phyloP scores from a whole-genome alignment of 2,329 filamentous ascomycete genomes.

The Cercospora berteroae region DNA sequence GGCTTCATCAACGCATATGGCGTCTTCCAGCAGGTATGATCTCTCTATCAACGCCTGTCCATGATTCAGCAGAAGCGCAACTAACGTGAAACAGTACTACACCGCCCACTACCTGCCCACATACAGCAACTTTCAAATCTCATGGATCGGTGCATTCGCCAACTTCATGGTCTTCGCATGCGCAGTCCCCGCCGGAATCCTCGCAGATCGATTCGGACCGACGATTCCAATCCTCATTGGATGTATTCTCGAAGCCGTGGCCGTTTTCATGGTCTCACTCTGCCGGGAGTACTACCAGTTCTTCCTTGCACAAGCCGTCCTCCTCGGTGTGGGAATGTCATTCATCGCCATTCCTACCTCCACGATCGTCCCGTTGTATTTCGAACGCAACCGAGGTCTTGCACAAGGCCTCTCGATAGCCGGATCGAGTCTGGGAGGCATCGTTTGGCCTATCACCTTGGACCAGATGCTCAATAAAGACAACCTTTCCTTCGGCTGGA shows the following conservation, averaged over 20 bases:
- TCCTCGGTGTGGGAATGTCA: conserved; percentile 45
- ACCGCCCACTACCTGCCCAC: conserved; percentile 19
- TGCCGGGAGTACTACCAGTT: conserved; percentile 53
- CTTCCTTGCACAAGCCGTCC: conserved; percentile 52
- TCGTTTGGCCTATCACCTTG: conserved; percentile 45
- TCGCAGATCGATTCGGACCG: conserved; percentile 34
- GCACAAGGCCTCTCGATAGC: conserved; percentile 41
- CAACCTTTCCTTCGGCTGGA: conserved; percentile 54
- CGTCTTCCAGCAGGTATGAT: conserved; percentile 24
- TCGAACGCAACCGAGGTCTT: conserved; percentile 48
- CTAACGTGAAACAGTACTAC: conserved; percentile 27
- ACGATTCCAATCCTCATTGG: conserved; percentile 24
- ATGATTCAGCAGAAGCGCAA: neutral
- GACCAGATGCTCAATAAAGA: conserved; percentile 48
- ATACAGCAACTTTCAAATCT: conserved; percentile 30
- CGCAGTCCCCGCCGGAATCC: conserved; percentile 31
- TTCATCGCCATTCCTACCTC: conserved; percentile 49
- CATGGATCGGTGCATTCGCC: conserved; percentile 34
- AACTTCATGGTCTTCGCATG: conserved; percentile 31
- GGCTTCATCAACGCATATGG: conserved; percentile 33
- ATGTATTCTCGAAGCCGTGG: conserved; percentile 41
- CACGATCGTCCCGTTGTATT: conserved; percentile 47
- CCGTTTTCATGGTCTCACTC: conserved; percentile 49
- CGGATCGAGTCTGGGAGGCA: conserved; percentile 17
- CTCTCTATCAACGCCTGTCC: neutral